Conservation (phyloP, 441 rosid genomes). For the Populus hybrid region DNA sequence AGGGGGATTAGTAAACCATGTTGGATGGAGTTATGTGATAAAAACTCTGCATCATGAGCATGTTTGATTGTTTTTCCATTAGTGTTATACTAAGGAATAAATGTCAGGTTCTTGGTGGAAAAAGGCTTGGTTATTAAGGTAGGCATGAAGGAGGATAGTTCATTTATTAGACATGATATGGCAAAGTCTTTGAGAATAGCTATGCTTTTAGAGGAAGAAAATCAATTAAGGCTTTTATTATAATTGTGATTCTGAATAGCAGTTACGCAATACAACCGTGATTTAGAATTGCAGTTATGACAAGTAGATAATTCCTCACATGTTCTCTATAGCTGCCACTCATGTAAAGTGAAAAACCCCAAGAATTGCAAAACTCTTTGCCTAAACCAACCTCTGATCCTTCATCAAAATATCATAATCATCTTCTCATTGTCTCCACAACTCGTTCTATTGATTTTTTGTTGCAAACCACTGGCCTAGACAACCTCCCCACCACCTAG, state of each 20-base stretch:
- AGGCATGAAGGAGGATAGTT: neutral
- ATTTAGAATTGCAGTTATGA: no score
- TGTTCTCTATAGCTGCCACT: no score
- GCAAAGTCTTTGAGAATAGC: neutral
- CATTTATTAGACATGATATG: neutral
- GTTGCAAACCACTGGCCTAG: slow-evolving; percentile 23
- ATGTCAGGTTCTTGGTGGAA: neutral
- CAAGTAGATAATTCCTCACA: no score
- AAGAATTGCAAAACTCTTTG: no score
- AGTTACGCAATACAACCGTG: no score
- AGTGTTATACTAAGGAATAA: neutral
- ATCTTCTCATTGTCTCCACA: no score
- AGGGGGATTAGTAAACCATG: neutral
- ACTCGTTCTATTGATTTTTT: neutral
- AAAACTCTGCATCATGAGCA: neutral
- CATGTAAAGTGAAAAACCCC: no score
- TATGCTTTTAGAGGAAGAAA: neutral
- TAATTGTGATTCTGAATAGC: no score
- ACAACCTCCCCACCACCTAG: slow-evolving; percentile 18
- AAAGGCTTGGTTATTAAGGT: neutral
- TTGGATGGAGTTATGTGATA: neutral
- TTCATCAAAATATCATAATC: no score
- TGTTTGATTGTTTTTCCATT: neutral
- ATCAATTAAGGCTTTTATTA: neutral
- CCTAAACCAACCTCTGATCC: no score